Base-by-base conservation (phyloP, 495 filamentous ascomycete genomes). In the Podospora didyma region DNA sequence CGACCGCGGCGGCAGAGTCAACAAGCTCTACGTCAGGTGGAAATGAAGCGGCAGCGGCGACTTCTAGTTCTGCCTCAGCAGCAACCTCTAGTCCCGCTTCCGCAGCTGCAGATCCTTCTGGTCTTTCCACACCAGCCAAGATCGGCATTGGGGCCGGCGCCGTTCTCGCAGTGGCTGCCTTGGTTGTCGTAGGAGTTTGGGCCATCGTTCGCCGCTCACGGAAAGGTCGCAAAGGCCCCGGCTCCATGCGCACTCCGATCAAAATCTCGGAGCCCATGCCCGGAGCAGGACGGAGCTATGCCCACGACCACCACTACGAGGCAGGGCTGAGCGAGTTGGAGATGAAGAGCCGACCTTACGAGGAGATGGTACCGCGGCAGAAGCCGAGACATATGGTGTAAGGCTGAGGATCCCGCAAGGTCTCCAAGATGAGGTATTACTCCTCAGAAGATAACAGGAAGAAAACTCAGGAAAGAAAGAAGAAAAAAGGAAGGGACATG, bases 231-330 rank as follows among this genome's bases (percentile, higher is more conserved):
- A 28, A 23, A 6, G 22, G 21, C 19, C 9, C 45, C 37, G 65
- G 56, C 45, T 63, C 46, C 2, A 41, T 28, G 14, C 46, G 48
- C 57, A 58, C 46, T 48, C 62, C 58, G 42, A 64, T 71, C 60
- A 61, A 79, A 46, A 78, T 80, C 51, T 76, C 76, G 24, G 62
- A 73, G 9, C 75, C 77, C 20, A 65, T 77, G 61, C 64, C 69
- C 2, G 67, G 62, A 17, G 62, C 64, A 3, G 70, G 71, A n/a
- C 64, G 68, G 9, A 56, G 63, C 17, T 75, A 69, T 21, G 70
- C 65, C n/a, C 56, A 64, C 39, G 62, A 66, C 48, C 54, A 58
- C 59, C 61, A 64, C 3, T 66, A 60, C 31, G 68, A 68, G 35
- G 64, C 60, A 12, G 62, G 63, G 17, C 22, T 58, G 19, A 62